These are phyloP conservation scores for Parietaria judaica DNA, from an alignment of 306 rosid species.

Conservation along the genomic window DNA sequence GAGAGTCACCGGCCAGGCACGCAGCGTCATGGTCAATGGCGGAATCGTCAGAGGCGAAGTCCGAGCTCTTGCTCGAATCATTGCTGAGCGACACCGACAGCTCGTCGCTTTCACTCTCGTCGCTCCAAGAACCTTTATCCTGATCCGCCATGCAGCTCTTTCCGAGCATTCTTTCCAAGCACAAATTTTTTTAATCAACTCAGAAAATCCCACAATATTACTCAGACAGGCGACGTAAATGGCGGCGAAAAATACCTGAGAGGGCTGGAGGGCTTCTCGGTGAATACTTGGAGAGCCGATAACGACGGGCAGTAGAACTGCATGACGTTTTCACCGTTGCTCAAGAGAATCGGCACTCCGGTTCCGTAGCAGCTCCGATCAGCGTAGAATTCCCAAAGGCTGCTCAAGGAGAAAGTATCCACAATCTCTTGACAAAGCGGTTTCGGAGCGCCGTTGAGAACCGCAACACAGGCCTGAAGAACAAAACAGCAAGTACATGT, in stretches of 20 bases:
- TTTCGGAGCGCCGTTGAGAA: not conserved
- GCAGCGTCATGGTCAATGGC: conserved; percentile 1
- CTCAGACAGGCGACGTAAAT: too few relatives aligned
- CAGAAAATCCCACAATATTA: too few relatives aligned
- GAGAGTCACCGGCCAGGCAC: not conserved
- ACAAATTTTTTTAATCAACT: not conserved
- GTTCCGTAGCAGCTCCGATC: conserved; percentile 15
- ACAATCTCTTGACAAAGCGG: conserved; percentile 1
- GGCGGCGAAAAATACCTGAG: conserved; percentile 3
- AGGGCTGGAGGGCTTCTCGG: not conserved
- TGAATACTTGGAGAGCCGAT: conserved; percentile 23
- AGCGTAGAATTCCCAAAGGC: conserved; percentile 12
- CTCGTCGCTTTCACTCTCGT: conserved; percentile 14
- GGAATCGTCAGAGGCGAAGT: conserved; percentile 6
- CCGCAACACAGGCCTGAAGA: not conserved
- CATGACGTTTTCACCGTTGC: conserved; percentile 13
- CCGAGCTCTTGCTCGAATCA: conserved; percentile 3
- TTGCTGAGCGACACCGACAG: not conserved
- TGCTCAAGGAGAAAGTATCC: conserved; percentile 6
- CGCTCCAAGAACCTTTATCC: conserved; percentile 2
- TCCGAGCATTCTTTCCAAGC: not conserved
- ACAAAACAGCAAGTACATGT: not conserved
- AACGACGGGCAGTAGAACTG: conserved; percentile 23
- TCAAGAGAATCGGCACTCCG: conserved; percentile 20
- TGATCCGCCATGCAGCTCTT: not conserved